phyloP scores from a whole-genome alignment of 495 filamentous ascomycete genomes.

The Cladorrhinum samala region DNA sequence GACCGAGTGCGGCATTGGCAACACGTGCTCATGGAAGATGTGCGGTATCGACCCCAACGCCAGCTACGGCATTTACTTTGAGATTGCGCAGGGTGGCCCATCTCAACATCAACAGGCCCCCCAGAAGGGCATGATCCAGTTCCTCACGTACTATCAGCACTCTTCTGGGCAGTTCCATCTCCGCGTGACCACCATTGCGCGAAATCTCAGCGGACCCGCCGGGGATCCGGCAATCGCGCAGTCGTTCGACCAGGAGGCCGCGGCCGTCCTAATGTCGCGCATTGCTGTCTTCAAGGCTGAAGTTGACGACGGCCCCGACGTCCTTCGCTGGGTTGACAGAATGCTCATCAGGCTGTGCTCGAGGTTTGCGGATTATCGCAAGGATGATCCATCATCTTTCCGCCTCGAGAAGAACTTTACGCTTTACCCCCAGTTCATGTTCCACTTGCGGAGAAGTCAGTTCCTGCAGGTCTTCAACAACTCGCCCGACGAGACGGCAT shows the following conservation, averaged over 20 bases:
- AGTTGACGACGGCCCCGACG: conserved; percentile 98
- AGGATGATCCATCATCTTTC: conserved; percentile 97
- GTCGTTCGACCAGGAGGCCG: conserved; percentile 97
- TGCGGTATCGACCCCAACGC: conserved; percentile 91
- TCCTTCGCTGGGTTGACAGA: conserved; percentile 95
- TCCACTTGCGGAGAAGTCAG: conserved; percentile 92
- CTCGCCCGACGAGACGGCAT: conserved; percentile 97
- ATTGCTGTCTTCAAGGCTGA: conserved; percentile 99
- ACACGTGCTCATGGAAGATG: conserved; percentile 99
- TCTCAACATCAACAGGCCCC: conserved; percentile 77
- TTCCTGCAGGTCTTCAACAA: conserved; percentile 99
- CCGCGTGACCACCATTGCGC: conserved; percentile 86
- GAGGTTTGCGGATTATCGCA: conserved; percentile 95
- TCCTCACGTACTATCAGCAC: conserved; percentile 98
- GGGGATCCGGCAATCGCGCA: conserved; percentile 97
- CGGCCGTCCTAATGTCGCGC: conserved; percentile 94
- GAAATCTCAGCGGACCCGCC: conserved; percentile 86
- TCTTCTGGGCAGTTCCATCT: conserved; percentile 95
- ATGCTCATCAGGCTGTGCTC: conserved; percentile 98
- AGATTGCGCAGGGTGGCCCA: conserved; percentile 92
- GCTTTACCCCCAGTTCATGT: conserved; percentile 99
- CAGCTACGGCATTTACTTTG: conserved; percentile 95
- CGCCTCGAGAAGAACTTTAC: conserved; percentile 98
- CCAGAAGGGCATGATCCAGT: conserved; percentile 96
- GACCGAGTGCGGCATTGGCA: conserved; percentile 97